phyloP scores from a whole-genome alignment of 139 green algal genomes.

The Penium margaritaceum region DNA sequence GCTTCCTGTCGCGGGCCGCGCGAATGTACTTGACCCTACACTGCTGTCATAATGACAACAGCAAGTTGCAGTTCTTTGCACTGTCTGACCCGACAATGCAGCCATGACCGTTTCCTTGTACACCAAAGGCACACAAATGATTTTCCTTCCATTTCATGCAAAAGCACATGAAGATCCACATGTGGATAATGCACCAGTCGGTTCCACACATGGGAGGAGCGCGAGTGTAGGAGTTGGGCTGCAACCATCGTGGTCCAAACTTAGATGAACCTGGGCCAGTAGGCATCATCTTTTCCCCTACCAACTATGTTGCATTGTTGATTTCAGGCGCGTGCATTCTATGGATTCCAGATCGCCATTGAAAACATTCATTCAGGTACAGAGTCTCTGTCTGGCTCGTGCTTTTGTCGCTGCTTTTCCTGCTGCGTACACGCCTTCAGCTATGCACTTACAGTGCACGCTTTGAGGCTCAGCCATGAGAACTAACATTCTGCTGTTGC shows the following conservation, averaged over 20 bases:
- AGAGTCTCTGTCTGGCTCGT: too few species aligned
- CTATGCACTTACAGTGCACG: not conserved
- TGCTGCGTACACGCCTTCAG: not conserved
- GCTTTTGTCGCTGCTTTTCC: not conserved
- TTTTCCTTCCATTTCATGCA: too few species aligned
- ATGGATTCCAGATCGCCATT: constrained; percentile 98
- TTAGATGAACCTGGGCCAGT: too few species aligned
- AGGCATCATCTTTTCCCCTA: too few species aligned
- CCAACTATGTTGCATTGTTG: not conserved
- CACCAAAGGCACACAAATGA: too few species aligned
- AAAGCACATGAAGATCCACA: too few species aligned
- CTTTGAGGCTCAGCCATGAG: not conserved
- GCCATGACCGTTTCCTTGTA: not conserved
- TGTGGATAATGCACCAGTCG: too few species aligned
- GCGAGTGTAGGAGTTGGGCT: too few species aligned
- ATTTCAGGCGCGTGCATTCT: constrained; percentile 84
- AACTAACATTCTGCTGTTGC: constrained; percentile 30
- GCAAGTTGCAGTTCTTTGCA: not conserved
- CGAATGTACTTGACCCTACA: not conserved
- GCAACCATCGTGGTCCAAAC: too few species aligned
- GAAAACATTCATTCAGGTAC: constrained; percentile 95
- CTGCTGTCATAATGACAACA: not conserved
- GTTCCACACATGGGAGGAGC: too few species aligned
- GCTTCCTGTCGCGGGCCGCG: not conserved
- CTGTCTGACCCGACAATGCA: not conserved